Evolutionary conservation across 2,329 filamentous ascomycete species (phyloP).

Genomic region (Curvularia verruculosa): DNA sequence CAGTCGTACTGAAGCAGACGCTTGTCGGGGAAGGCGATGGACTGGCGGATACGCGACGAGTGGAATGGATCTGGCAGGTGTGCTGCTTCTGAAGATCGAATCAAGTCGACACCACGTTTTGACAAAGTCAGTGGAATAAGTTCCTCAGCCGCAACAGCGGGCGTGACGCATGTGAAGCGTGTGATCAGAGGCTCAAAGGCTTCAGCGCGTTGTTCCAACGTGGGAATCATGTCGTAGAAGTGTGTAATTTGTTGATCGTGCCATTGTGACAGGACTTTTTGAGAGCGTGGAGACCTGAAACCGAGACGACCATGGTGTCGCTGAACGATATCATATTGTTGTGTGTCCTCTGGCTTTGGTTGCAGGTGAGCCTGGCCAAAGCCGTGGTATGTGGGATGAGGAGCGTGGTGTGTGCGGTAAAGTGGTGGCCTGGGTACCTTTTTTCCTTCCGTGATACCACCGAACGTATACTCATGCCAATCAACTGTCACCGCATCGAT

Average conservation of each 20-base stretch:
- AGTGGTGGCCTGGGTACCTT: conserved; percentile 20
- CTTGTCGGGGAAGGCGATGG: conserved; percentile 96
- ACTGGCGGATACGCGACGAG: conserved; percentile 87
- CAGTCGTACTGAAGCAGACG: conserved; percentile 97
- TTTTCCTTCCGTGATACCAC: conserved; percentile 50
- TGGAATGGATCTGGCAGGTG: conserved; percentile 81
- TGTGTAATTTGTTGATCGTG: conserved; percentile 71
- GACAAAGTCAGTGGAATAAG: conserved; percentile 69
- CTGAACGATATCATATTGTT: conserved; percentile 52
- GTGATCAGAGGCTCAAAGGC: conserved; percentile 76
- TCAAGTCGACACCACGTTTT: conserved; percentile 62
- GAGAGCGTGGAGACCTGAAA: conserved; percentile 39
- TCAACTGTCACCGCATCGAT: conserved; percentile 74
- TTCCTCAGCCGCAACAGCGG: conserved; percentile 82
- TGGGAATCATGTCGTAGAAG: conserved; percentile 72
- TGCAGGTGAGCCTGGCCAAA: conserved; percentile 35
- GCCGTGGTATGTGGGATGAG: conserved; percentile 17
- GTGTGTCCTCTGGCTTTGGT: conserved; percentile 15
- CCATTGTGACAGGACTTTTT: conserved; percentile 62
- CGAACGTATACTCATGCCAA: conserved; percentile 44
- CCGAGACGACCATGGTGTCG: conserved; percentile 38
- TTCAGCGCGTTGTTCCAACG: conserved; percentile 73
- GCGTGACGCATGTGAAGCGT: conserved; percentile 91
- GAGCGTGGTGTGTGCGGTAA: conserved; percentile 17
- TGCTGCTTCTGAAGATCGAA: conserved; percentile 62